phyloP scores from a whole-genome alignment of 495 filamentous ascomycete species.

The Gamarada debralockiae region DNA sequence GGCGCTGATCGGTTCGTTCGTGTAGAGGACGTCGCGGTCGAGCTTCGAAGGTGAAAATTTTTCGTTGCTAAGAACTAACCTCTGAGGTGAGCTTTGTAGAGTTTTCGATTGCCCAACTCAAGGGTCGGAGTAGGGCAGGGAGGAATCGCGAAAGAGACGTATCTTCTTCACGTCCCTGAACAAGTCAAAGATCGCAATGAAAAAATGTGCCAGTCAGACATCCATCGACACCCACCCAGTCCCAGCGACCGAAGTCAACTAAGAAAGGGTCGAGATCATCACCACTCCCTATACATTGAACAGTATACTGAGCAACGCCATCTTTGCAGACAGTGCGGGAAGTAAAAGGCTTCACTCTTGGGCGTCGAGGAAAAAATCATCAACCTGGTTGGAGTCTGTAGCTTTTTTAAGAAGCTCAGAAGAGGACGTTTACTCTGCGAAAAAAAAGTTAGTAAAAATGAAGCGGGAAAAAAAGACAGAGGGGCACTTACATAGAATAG shows the following conservation, averaged over 20 bases:
- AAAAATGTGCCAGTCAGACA: slow-evolving; percentile 59
- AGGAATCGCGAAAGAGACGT: background rate
- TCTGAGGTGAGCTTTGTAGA: too few relatives aligned
- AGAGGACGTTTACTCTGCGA: slow-evolving; percentile 47
- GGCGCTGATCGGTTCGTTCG: too few relatives aligned
- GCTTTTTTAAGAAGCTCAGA: slow-evolving; percentile 53
- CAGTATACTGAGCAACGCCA: slow-evolving; percentile 30
- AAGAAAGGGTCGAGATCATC: slow-evolving; percentile 67
- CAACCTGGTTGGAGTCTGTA: slow-evolving; percentile 73
- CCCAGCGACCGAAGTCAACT: slow-evolving; percentile 61
- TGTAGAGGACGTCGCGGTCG: too few relatives aligned
- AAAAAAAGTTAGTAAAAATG: too few relatives aligned
- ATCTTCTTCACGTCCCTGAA: slow-evolving; percentile 25
- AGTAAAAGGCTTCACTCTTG: slow-evolving; percentile 66
- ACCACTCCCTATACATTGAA: slow-evolving; percentile 55
- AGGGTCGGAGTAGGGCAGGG: too few relatives aligned
- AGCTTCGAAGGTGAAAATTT: too few relatives aligned
- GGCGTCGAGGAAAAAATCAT: slow-evolving; percentile 68
- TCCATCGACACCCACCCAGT: slow-evolving; percentile 64
- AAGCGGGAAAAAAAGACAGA: too few relatives aligned
- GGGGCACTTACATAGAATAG: too few relatives aligned
- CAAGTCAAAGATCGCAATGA: slow-evolving; percentile 22
- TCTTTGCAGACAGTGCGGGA: slow-evolving; percentile 49
- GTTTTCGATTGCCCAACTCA: too few relatives aligned
- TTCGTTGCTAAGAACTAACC: too few relatives aligned